Evolutionary conservation across 2,329 filamentous ascomycete genomes (phyloP).

Genomic region (Chrysoporthe austroafricana): DNA sequence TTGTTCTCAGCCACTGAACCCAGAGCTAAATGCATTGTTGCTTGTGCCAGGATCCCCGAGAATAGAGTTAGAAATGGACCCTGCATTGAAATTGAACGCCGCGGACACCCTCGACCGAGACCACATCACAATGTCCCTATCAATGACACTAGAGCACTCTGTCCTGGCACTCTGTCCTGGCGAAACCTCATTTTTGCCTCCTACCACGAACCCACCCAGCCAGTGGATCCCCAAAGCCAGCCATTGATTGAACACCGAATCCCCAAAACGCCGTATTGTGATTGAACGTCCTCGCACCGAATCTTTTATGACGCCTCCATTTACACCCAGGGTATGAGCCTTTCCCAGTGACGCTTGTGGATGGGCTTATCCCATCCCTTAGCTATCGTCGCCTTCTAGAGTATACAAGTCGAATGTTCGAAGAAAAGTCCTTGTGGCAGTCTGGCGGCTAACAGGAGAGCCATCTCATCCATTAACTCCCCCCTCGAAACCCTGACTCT

Average conservation of each 20-base stretch:
- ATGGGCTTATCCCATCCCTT: background rate
- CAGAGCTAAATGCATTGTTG: background rate
- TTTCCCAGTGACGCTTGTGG: background rate
- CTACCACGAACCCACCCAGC: background rate
- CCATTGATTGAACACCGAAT: slow-evolving; percentile 5
- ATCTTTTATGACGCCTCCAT: background rate
- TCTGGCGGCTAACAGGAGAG: background rate
- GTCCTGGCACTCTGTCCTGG: background rate
- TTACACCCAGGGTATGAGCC: background rate
- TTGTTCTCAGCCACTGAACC: background rate
- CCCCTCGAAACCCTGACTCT: slow-evolving; percentile 17
- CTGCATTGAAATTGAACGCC: background rate
- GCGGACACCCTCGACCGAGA: background rate
- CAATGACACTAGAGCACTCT: background rate
- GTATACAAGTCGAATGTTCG: background rate
- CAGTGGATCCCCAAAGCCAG: background rate
- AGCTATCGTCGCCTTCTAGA: background rate
- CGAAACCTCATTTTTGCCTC: background rate
- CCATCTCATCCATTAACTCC: background rate
- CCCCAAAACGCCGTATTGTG: background rate
- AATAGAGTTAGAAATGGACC: background rate
- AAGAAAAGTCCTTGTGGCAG: too few species aligned
- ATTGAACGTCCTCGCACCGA: background rate
- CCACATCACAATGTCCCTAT: background rate
- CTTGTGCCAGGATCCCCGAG: background rate